Base-by-base conservation (phyloP, 495 filamentous ascomycete species). In the Lepraria neglecta region DNA sequence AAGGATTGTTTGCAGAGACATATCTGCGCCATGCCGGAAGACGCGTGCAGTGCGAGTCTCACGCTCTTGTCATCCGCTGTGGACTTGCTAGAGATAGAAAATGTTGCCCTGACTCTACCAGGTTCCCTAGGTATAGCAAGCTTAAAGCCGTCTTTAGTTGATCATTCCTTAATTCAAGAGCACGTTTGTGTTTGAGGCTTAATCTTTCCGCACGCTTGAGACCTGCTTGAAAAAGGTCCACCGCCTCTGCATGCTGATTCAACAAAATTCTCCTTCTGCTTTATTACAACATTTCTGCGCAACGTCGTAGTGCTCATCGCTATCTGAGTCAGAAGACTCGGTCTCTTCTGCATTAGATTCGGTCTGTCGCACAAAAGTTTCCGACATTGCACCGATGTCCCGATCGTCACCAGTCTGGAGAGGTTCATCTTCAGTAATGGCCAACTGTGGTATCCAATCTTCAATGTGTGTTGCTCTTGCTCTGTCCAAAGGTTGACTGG, bases 391-490 rank as follows among this genome's bases (percentile, higher is more conserved):
- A 35, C 31, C 35, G 5, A 19, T 21, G n/a, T 21, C 52, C 5
- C 1, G 17, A 27, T 35, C 0, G 19, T 55, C 31, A 12, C 52
- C 31, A 38, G 30, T 35, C n/a, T 38, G n/a, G 30, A 30, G 19
- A 2, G 1, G 15, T 5, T 38, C 52, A 15, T 55, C 52, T 21
- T 35, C 52, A 24, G 31, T 55, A 35, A 6, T 27, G 10, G 52
- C 35, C 19, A 55, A 14, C 19, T 40, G 31, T 19, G 52, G 55
- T n/a, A 46, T 56, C 54, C 54, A 56, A 15, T 56, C 54, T 24
- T 56, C 54, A 9, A 56, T 43, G 0, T 4, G 9, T 12, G 33
- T 14, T 15, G 3, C 38, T 33, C 24, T 38, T 27, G 33, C 38
- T 27, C 15, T 56, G 54, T 44, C 54, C 38, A 44, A 19, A 56